Conservation (phyloP, 768 basidiomycete genomes). For the Kwoniella dendrophila region DNA sequence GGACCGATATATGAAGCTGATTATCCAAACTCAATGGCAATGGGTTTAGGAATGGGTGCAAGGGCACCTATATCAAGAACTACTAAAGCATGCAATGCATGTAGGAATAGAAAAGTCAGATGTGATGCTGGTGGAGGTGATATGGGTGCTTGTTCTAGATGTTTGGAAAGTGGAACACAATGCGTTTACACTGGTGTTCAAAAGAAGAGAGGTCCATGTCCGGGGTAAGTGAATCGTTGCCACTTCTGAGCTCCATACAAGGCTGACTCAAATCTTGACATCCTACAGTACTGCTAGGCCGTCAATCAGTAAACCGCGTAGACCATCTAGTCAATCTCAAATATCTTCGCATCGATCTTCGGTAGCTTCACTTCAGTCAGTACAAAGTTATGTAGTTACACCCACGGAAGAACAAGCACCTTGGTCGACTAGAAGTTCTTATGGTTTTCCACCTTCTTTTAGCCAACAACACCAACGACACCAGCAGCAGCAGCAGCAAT, state of each 20-base stretch:
- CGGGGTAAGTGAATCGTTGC: slow-evolving; percentile 38
- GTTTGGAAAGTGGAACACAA: slow-evolving; percentile 44
- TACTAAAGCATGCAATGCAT: slow-evolving; percentile 55
- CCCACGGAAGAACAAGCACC: slow-evolving; percentile 29
- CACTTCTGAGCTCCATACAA: too few species aligned
- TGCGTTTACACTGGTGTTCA: slow-evolving; percentile 52
- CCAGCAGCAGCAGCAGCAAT: slow-evolving; percentile 1
- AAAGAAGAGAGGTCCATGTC: slow-evolving; percentile 55
- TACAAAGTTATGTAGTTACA: slow-evolving; percentile 22
- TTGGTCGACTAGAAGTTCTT: slow-evolving; percentile 17
- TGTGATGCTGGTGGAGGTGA: slow-evolving; percentile 52
- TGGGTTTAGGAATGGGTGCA: slow-evolving; percentile 31
- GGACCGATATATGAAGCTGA: slow-evolving; percentile 17
- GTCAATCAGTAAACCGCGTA: slow-evolving; percentile 25
- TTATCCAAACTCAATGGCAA: too few species aligned
- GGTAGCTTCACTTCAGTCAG: slow-evolving; percentile 18
- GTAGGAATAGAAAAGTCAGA: slow-evolving; percentile 49
- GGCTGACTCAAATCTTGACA: background rate
- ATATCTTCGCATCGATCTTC: slow-evolving; percentile 19
- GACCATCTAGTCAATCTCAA: slow-evolving; percentile 22
- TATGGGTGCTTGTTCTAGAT: slow-evolving; percentile 45
- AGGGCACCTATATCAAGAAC: slow-evolving; percentile 52
- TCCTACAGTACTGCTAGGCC: slow-evolving; percentile 19
- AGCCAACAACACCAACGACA: too few species aligned
- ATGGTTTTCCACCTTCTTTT: slow-evolving; percentile 25